Percentiles rank a stretch among this genome's conserved stretches.
Conservation (phyloP, 371 early-diverging fungal species). For the Fennellomyces sp. region DNA sequence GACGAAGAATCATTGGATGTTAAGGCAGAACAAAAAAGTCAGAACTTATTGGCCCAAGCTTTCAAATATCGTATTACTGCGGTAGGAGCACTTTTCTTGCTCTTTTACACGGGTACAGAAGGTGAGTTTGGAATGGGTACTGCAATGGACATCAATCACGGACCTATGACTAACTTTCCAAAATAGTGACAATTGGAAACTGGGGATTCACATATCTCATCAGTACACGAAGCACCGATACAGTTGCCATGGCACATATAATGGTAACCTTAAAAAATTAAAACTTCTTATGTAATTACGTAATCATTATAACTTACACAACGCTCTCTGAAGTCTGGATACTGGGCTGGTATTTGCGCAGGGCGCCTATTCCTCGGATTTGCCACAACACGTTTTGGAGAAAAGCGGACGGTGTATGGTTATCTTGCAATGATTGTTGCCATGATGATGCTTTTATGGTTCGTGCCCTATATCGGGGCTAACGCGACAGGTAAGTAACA, state of each 20-base stretch:
- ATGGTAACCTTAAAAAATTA: too few relatives aligned
- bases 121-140: too few relatives aligned
- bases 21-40: background rate
- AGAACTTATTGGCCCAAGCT: conserved; percentile 7
- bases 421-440: conserved; percentile 18
- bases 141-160: too few relatives aligned
- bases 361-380: conserved; percentile 27
- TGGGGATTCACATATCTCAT: conserved; percentile 33
- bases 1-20: background rate
- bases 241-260: conserved; percentile 24
- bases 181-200: conserved; percentile 31
- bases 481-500: conserved; percentile 17
- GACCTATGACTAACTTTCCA: too few relatives aligned
- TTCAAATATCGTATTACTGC: conserved; percentile 15
- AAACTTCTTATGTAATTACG: too few relatives aligned
- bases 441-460: conserved; percentile 22
- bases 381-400: conserved; percentile 24
- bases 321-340: too few relatives aligned
- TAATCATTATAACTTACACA: too few relatives aligned
- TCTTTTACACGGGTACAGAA: conserved; percentile 30
- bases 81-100: conserved; percentile 21
- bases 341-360: conserved; percentile 26
- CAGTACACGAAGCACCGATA: conserved; percentile 18
- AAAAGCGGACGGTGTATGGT: conserved; percentile 27
- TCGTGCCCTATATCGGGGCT: conserved; percentile 18